Evolutionary conservation across 2,329 filamentous ascomycete species (phyloP), one percentile per base, ranked within the genome.

Genomic region (Sphaerulina vaccinii): DNA sequence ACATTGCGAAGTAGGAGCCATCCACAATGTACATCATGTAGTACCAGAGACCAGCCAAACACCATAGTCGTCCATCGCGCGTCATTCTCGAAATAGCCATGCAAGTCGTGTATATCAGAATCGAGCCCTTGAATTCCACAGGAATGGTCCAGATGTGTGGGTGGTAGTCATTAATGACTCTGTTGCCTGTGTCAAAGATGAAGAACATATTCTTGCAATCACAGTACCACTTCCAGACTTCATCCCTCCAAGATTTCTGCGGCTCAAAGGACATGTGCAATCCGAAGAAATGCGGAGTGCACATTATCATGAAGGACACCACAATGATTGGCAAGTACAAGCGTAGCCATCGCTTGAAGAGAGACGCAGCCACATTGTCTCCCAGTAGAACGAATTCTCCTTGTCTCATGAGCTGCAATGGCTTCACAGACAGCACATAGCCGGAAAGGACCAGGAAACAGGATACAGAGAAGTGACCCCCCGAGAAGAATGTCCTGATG

Each of bases 181-280:
- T 70, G 1, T 78, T 79, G 5, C 81, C 80, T 6, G 73, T 74
- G 36, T 79, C 78, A 69, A 82, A 87, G 33, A 86, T 65, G 64
- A 84, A 87, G 67, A 79, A 87, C 70, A 84, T 87, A 66, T 86
- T 86, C 65, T 87, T 87, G 64, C 81, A 73, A 64, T 87, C 81
- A 54, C 63, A 64, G 48, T 77, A 75, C 73, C 73, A 75, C 32
- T 69, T 72, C 71, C 76, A 79, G 1, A 82, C 54, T 59, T 84
- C 81, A 9, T 74, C 75, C 6, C 64, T 54, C 60, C 76, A 75
- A 24, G 59, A 78, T 3, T 57, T 57, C 53, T 77, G 67, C 9
- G 69, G 58, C 32, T 60, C 53, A 32, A 61, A 61, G 19, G 42
- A 54, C 46, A 52, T 50, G 44, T 52, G 43, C 5, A 59, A 70